Base-by-base conservation (phyloP, 1,284 basidiomycete genomes). In the Caloboletus firmus region DNA sequence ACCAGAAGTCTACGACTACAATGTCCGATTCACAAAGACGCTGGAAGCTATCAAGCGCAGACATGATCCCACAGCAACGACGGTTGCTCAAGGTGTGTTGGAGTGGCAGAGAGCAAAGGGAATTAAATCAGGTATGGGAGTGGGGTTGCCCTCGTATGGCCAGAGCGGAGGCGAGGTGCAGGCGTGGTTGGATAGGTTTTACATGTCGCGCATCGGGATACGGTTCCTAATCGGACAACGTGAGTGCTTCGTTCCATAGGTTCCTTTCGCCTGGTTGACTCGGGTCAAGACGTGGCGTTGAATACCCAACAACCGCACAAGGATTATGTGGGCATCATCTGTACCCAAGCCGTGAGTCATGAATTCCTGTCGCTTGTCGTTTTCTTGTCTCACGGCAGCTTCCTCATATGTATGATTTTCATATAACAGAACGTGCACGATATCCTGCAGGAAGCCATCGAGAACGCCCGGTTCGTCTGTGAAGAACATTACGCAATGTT, bases 291-390 rank as follows among this genome's bases (percentile, higher is more conserved):
- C 65, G 87, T 98, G 56, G 93, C 93, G 1, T 77, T 98, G 39
- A 97, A 96, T 71, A 92, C 87, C 0, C 83, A 95, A 45, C 85
- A 91, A 63, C 83, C 92, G 0, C 93, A 96, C 65, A 79, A 84
- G 54, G 89, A 95, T 71, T 96, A 96, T 66, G 96, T 99, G 45
- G 96, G 96, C 5, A 98, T 98, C 70, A 98, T 99, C 66, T 98
- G 96, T 72, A 98, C 93, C 4, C 83, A 90, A 71, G 91, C 95
- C 7, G 87, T 89, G 61, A 63, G 86, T 77, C 18, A 10, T 6
- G 4, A 17, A 2, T 34, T 48, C 22, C 36, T 17, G 34, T 54
- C n/a, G n/a, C 39, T 30, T 37, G 13, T 49, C 26, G 22, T 42
- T 51, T 37, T 26, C 55, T 39, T 41, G 4, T 48, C 55, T 59